A percentile compares a stretch with the other conserved stretches of the same genome.
Conservation (phyloP, 148 eudicot genomes). For the Suaeda aralocaspica region DNA sequence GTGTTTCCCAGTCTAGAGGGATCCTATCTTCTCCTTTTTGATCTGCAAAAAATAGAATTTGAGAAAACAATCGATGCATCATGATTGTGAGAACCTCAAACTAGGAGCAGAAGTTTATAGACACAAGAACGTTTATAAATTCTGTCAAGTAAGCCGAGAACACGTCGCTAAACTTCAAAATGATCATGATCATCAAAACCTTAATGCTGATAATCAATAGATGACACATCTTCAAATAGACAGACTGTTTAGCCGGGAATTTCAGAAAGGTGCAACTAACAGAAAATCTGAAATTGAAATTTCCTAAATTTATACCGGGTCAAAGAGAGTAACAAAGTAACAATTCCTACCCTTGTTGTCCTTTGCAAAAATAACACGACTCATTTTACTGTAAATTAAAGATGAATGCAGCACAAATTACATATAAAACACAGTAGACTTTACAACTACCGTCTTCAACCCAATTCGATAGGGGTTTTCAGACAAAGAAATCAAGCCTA, state of each 20-base stretch:
- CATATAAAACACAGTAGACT: too few relatives aligned
- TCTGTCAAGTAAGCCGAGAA: too few relatives aligned
- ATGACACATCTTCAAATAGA: not conserved
- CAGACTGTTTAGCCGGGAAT: not conserved
- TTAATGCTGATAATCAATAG: not conserved
- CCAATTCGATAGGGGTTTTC: not conserved
- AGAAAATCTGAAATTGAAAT: too few relatives aligned
- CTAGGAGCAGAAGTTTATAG: not conserved
- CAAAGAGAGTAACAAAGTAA: not conserved
- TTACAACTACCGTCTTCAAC: not conserved
- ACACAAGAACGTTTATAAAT: too few relatives aligned
- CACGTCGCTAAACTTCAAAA: too few relatives aligned
- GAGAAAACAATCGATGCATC: not conserved
- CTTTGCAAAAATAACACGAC: not conserved
- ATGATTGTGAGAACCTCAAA: not conserved
- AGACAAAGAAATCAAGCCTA: not conserved
- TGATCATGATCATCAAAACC: too few relatives aligned
- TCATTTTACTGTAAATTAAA: not conserved
- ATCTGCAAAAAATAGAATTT: conserved; percentile 35
- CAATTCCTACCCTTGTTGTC: not conserved
- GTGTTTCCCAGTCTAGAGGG: conserved; percentile 79
- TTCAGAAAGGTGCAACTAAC: not conserved
- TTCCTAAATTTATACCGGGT: not conserved
- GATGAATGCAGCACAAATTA: too few relatives aligned
- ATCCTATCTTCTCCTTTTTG: conserved; percentile 57